phyloP scores from a whole-genome alignment of 179 eudicot genomes.

The Amaranthus tricolor region DNA sequence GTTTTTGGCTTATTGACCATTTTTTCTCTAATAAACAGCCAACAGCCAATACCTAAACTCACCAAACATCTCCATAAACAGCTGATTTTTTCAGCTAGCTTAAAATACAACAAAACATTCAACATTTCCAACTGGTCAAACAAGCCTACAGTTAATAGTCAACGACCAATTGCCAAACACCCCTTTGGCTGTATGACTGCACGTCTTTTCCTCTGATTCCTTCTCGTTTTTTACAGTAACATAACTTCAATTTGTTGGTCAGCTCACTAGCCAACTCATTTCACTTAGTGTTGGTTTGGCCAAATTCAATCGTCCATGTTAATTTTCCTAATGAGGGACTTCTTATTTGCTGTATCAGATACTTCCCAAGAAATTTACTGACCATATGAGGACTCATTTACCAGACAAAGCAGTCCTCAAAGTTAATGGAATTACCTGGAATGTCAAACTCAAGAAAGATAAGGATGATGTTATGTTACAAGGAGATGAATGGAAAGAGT shows the following conservation, averaged over 20 bases:
- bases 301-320: neutral
- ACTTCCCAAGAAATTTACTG: slow-evolving; percentile 44
- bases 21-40: too few species aligned
- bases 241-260: neutral
- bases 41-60: too few species aligned
- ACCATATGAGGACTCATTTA: slow-evolving; percentile 26
- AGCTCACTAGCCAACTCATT: neutral
- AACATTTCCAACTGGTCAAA: too few species aligned
- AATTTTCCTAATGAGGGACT: neutral
- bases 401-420: slow-evolving; percentile 30
- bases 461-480: slow-evolving; percentile 25
- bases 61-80: too few species aligned
- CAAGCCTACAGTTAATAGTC: too few species aligned
- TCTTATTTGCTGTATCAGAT: slow-evolving; percentile 28
- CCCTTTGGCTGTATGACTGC: too few species aligned
- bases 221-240: too few species aligned
- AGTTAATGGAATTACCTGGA: slow-evolving; percentile 45
- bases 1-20: too few species aligned
- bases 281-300: neutral
- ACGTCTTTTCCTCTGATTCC: too few species aligned
- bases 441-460: slow-evolving; percentile 27
- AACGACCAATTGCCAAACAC: too few species aligned
- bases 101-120: too few species aligned
- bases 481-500: slow-evolving; percentile 43
- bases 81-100: too few species aligned